Base-by-base conservation (phyloP, 306 rosid species). In the Quercus dentata region DNA sequence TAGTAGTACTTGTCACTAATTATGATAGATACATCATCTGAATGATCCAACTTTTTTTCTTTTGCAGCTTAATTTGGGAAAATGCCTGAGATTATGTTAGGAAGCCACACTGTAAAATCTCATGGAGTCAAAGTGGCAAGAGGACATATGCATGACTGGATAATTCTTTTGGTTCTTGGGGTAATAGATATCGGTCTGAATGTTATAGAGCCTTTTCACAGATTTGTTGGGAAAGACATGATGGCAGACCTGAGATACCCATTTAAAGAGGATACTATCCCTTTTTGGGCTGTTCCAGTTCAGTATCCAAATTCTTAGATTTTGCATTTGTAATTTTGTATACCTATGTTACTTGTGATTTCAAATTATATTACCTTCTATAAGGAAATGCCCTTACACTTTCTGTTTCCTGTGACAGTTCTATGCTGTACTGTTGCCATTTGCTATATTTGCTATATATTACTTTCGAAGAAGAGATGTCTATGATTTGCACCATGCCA, bases 201-300 rank as follows among this genome's bases (percentile, higher is more conserved):
- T 61, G 20, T 94, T 69, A 88, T 92, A 55, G 92, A 94, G 46
- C 99, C 97, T 13, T 92, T 92, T 86, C 94, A 92, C 74, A 97
- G 95, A 73, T 94, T 91, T 85, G 99, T 94, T 84, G 97, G 99
- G 74, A 87, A 85, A 59, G 97, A 65, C 35, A 94, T 94, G 99
- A 44, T 94, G 94, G 76, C 89, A 27, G 97, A 92, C 87, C 91
- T 92, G 51, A 89, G 83, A 71, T 92, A 91, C 85, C 98, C 98
- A 0, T 35, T 92, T 83, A 86, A 94, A 87, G 86, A 9, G 49
- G 92, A 94, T 73, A 91, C 97, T 5, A 59, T 94, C 59, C 99
- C 99, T 68, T 72, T 94, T 77, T 94, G 99, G 99, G 88, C 87
- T 78, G 98, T 92, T 80, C 97, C 97, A 27, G 98, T 95, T 83